A percentile compares a stretch with the other conserved stretches of the same genome.
phyloP scores from a whole-genome alignment of 208 protist species.

The Borovskyia barvae region DNA sequence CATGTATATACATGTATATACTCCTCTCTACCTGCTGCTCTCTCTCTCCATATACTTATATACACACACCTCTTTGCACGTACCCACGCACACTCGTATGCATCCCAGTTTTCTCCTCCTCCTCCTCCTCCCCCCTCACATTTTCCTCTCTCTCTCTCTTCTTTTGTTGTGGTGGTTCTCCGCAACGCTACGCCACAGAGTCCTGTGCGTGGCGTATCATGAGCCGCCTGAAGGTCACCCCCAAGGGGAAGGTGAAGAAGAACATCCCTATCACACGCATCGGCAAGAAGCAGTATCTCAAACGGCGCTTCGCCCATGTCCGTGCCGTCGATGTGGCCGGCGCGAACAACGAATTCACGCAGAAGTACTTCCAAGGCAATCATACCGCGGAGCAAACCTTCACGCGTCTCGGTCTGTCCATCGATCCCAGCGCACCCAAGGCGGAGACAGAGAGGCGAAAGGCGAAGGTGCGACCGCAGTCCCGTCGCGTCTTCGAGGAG shows the following conservation, averaged over 20 bases:
- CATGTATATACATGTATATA: too few species aligned
- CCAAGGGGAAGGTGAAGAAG: constrained; percentile 80
- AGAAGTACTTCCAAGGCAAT: constrained; percentile 72
- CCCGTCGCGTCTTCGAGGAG: constrained; percentile 48
- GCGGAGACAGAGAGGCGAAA: constrained; percentile 37
- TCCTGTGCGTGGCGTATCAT: constrained; percentile 20
- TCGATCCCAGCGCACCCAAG: constrained; percentile 56
- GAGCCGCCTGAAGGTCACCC: constrained; percentile 72
- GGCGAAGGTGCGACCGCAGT: constrained; percentile 41
- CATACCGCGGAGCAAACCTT: constrained; percentile 77
- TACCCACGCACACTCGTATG: too few species aligned
- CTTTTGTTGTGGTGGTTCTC: too few species aligned
- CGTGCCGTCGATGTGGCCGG: constrained; percentile 71
- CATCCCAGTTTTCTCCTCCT: too few species aligned
- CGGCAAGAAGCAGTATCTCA: constrained; percentile 85
- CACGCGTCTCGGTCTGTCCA: constrained; percentile 63
- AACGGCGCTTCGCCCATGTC: constrained; percentile 79
- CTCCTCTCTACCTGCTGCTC: too few species aligned
- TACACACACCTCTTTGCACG: too few species aligned
- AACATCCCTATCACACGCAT: constrained; percentile 86
- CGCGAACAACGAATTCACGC: constrained; percentile 73
- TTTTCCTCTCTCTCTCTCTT: too few species aligned
- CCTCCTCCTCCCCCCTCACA: too few species aligned
- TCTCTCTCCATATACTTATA: too few species aligned
- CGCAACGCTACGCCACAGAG: not conserved